These are phyloP conservation scores for Kuraishia piskuri DNA, from an alignment of 805 yeast genomes.

Conservation along the genomic window DNA sequence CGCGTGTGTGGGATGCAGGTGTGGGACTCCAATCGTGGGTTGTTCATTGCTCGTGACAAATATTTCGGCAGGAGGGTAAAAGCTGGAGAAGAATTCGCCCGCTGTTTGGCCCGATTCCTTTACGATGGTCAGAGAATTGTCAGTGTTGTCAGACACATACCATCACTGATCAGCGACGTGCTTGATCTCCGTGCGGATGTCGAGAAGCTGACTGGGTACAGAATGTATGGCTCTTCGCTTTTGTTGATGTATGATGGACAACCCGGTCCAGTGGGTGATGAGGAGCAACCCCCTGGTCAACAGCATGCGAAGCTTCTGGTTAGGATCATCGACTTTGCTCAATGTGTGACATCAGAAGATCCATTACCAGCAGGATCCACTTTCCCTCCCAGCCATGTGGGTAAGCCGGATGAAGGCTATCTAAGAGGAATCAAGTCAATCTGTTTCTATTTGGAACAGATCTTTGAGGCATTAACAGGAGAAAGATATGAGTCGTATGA, in stretches of 20 bases:
- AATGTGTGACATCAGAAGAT: constrained; percentile 67
- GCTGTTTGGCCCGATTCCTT: constrained; percentile 64
- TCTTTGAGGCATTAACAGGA: constrained; percentile 46
- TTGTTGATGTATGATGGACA: constrained; percentile 74
- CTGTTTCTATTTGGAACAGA: constrained; percentile 50
- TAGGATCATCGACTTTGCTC: constrained; percentile 94
- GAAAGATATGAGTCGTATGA: background rate
- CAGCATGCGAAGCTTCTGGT: constrained; percentile 27
- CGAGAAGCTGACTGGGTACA: constrained; percentile 53
- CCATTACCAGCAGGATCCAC: constrained; percentile 32
- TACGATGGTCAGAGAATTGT: constrained; percentile 60
- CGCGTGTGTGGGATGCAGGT: constrained; percentile 94
- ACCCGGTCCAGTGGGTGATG: constrained; percentile 8
- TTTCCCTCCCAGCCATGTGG: constrained; percentile 66
- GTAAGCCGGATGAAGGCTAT: constrained; percentile 72
- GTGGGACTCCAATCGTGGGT: constrained; percentile 40
- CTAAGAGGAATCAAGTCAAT: constrained; percentile 74
- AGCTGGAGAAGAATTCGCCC: constrained; percentile 70
- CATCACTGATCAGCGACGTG: constrained; percentile 52
- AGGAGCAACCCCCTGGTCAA: constrained; percentile 6
- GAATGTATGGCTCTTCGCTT: constrained; percentile 88
- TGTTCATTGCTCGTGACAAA: constrained; percentile 71
- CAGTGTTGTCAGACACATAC: constrained; percentile 61
- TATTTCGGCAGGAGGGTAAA: constrained; percentile 80
- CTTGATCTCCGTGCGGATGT: constrained; percentile 51